Evolutionary conservation across 192 early-diverging fungal species (phyloP), one percentile per base, ranked within the genome.

Genomic region (Coemansia sp.): DNA sequence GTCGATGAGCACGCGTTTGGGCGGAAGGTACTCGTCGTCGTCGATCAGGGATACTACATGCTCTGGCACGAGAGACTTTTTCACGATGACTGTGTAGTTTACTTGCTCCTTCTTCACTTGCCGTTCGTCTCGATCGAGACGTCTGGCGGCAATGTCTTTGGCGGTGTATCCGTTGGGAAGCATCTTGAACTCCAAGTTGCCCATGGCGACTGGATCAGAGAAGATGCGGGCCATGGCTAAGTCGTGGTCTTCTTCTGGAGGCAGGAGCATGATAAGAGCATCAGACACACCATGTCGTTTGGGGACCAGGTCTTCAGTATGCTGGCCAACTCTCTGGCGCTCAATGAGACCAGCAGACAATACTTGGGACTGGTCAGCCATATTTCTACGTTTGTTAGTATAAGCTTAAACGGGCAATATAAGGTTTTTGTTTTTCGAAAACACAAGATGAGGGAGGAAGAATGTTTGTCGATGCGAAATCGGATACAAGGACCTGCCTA

Each of bases 201-300:
- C 58, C 78, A 81, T 81, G 27, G 73, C 69, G 15, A 63, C 62
- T 12, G 49, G 49, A 27, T 81, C 73, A 1, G 78, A 81, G 11
- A 81, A 43, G 1, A 81, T 27, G 1, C 70, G 64, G 11, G 60
- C 39, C 43, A 75, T 67, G 22, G 78, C 59, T 10, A 18, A 11
- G 27, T 81, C 78, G 8, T 75, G 73, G 47, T 75, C 67, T 30
- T 68, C 69, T 20, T 81, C 78, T 4, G 78, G 78, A 12, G 78
- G 78, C 32, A 81, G 9, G 12, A 81, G 78, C 40, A 66, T 52
- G 24, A 75, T 40, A 32, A 64, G 34, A 11, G 59, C 44, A 50
- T 61, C 67, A 7, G 37, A 35, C 5, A 38, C 30, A 22, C 78
- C 73, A 32, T 59, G 70, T 15, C 73, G 67, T 43, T 45, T 9